Conservation (phyloP, 2,329 filamentous ascomycete species). For the Paecilomyces fulvus region DNA sequence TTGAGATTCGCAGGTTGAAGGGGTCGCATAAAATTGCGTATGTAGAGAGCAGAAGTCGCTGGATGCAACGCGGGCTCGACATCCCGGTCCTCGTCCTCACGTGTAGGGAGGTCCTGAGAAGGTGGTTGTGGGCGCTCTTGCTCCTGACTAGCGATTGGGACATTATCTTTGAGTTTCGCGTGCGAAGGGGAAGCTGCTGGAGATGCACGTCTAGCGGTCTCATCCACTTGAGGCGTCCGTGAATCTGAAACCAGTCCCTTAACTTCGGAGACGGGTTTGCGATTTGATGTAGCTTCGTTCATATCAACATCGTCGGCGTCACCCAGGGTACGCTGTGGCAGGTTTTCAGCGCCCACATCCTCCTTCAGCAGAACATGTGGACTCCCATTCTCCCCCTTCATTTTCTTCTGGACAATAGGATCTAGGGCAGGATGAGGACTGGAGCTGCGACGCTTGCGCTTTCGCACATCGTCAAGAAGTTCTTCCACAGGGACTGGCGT, state of each 20-base stretch:
- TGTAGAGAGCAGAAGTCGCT: slow-evolving; percentile 72
- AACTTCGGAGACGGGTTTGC: slow-evolving; percentile 4
- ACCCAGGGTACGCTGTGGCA: background rate
- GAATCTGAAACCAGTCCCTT: slow-evolving; percentile 6
- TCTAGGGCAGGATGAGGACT: slow-evolving; percentile 51
- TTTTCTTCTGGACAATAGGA: slow-evolving; percentile 48
- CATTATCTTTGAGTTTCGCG: slow-evolving; percentile 43
- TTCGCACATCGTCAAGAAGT: slow-evolving; percentile 48
- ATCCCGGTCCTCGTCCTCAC: slow-evolving; percentile 28
- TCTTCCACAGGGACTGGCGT: slow-evolving; percentile 26
- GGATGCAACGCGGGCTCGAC: slow-evolving; percentile 57
- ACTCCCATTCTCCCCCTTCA: slow-evolving; percentile 29
- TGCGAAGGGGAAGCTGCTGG: slow-evolving; percentile 15
- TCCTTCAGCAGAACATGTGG: slow-evolving; percentile 23
- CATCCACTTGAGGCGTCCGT: slow-evolving; percentile 16
- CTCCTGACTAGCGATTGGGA: slow-evolving; percentile 23
- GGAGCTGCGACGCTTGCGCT: slow-evolving; percentile 58
- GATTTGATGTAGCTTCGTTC: background rate
- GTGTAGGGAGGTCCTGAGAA: slow-evolving; percentile 17
- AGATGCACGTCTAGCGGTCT: slow-evolving; percentile 3
- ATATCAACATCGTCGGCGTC: background rate
- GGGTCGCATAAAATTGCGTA: slow-evolving; percentile 82
- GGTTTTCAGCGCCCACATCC: slow-evolving; percentile 11
- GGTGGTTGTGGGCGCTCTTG: slow-evolving; percentile 18
- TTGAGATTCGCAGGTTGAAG: slow-evolving; percentile 61